Conservation (phyloP, 2,329 filamentous ascomycete genomes). For the Rhinocladiella similis region DNA sequence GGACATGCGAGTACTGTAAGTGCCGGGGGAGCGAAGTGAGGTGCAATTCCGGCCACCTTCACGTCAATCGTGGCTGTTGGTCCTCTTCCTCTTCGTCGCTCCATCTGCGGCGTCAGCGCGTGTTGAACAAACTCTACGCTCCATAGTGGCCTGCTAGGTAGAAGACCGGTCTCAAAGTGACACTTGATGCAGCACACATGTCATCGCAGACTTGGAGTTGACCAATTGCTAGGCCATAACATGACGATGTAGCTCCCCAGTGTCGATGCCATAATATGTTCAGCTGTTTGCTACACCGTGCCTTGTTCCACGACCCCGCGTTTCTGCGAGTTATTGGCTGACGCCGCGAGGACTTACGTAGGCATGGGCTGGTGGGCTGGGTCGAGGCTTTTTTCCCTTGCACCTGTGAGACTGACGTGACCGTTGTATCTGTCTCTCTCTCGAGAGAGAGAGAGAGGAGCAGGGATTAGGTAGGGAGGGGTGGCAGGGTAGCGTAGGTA, state of each 20-base stretch:
- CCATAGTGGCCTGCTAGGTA: not conserved
- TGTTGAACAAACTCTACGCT: not conserved
- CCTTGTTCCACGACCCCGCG: constrained; percentile 3
- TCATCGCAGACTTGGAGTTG: not conserved
- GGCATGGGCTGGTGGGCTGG: not conserved
- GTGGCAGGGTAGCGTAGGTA: too few relatives aligned
- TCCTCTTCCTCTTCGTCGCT: not conserved
- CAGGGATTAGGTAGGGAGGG: too few relatives aligned
- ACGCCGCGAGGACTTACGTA: not conserved
- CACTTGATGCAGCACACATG: not conserved
- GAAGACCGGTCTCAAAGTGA: not conserved
- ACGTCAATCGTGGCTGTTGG: not conserved
- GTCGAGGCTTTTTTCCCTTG: not conserved
- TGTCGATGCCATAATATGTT: not conserved
- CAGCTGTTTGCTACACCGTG: constrained; percentile 1
- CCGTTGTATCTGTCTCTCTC: too few relatives aligned
- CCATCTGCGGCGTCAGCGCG: too few relatives aligned
- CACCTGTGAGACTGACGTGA: not conserved
- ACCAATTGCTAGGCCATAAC: not conserved
- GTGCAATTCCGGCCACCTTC: not conserved
- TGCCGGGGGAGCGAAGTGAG: not conserved
- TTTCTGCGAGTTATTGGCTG: not conserved
- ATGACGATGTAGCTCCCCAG: not conserved
- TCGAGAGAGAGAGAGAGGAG: too few relatives aligned
- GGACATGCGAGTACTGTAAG: too few relatives aligned